Evolutionary conservation across 1,284 basidiomycete genomes (phyloP).

Genomic region (Vanrija sp.): DNA sequence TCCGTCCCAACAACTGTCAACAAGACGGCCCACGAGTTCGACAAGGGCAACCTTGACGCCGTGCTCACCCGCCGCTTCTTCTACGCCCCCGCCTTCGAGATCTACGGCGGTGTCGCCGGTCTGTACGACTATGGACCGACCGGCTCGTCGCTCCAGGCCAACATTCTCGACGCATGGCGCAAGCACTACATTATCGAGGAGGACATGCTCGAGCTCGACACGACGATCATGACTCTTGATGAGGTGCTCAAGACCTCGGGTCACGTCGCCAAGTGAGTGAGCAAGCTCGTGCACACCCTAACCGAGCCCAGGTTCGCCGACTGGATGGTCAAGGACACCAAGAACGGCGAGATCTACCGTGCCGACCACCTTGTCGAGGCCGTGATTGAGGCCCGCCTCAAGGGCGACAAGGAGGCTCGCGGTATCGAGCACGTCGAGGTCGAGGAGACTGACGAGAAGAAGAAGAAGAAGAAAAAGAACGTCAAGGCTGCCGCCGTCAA

Average conservation of each 20-base stretch:
- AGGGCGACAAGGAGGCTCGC: constrained; percentile 89
- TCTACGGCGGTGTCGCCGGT: constrained; percentile 95
- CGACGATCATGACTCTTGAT: constrained; percentile 93
- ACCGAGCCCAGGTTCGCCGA: constrained; percentile 67
- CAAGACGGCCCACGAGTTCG: constrained; percentile 83
- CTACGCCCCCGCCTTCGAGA: constrained; percentile 96
- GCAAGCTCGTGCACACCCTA: background rate
- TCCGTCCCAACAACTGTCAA: constrained; percentile 55
- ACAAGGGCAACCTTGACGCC: constrained; percentile 80
- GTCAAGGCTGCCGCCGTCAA: constrained; percentile 72
- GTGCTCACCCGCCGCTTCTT: constrained; percentile 92
- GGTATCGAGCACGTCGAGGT: constrained; percentile 58
- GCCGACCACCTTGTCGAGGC: constrained; percentile 96
- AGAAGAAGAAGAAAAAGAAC: constrained; percentile 79
- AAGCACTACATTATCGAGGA: constrained; percentile 99
- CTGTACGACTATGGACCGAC: constrained; percentile 95
- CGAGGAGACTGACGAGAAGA: constrained; percentile 60
- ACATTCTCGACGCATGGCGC: constrained; percentile 95
- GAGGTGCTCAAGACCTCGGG: constrained; percentile 97
- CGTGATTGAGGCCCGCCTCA: constrained; percentile 84
- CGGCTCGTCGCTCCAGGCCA: constrained; percentile 91
- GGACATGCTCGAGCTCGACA: constrained; percentile 98
- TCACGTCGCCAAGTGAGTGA: constrained; percentile 75
- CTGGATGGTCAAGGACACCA: constrained; percentile 97
- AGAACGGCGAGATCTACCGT: constrained; percentile 93